Evolutionary conservation across 2,329 filamentous ascomycete species (phyloP).

Genomic region (Penicillium sp.): DNA sequence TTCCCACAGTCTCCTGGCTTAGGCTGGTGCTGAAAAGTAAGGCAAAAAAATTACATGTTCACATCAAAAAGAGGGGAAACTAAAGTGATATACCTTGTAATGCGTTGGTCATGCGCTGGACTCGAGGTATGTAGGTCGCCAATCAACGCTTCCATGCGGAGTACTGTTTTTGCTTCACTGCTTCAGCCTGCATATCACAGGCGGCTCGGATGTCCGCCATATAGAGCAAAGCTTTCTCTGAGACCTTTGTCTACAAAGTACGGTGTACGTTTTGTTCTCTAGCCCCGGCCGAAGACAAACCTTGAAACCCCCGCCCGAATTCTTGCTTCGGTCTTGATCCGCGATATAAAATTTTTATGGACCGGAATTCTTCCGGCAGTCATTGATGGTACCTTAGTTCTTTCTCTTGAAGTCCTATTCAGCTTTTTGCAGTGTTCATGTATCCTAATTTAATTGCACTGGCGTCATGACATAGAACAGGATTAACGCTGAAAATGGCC

Average conservation of each 20-base stretch:
- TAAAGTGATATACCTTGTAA: neutral
- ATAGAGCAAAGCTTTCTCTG: neutral
- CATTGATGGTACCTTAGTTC: neutral
- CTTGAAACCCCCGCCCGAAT: neutral
- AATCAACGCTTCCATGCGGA: neutral
- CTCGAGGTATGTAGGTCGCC: neutral
- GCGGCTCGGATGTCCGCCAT: constrained; percentile 6
- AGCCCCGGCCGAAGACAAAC: constrained; percentile 9
- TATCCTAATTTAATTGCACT: neutral
- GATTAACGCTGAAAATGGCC: too few species aligned
- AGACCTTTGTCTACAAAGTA: neutral
- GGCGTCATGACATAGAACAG: neutral
- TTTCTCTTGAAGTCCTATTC: constrained; percentile 1
- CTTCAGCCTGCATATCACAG: constrained; percentile 10
- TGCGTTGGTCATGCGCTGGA: neutral
- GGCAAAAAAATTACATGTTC: neutral
- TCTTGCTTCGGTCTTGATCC: constrained; percentile 1
- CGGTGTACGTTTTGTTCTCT: neutral
- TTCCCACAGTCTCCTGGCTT: constrained; percentile 10
- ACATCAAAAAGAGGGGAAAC: too few species aligned
- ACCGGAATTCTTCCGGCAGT: constrained; percentile 9
- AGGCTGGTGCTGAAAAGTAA: neutral
- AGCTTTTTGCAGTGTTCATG: constrained; percentile 9
- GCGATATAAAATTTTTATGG: constrained; percentile 3
- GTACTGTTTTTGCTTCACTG: constrained; percentile 1